These are phyloP conservation scores for Mycena albidolilacea DNA, from an alignment of 768 basidiomycete species.

Conservation along the genomic window DNA sequence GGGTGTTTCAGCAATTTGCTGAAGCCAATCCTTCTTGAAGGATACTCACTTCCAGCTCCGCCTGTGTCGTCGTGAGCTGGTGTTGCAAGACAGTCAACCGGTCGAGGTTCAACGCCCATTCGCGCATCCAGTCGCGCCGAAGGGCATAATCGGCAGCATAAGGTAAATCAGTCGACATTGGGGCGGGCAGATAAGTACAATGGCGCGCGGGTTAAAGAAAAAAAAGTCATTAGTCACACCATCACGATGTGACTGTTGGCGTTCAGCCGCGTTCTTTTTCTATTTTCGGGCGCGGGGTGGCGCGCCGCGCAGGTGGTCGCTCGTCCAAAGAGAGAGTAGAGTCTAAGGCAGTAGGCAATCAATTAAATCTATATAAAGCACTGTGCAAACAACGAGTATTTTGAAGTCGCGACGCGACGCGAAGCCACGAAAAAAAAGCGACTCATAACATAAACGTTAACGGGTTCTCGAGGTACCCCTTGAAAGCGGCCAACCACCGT, in stretches of 20 bases:
- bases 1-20: neutral
- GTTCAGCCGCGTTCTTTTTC: neutral
- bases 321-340: no score
- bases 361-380: constrained; percentile 35
- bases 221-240: neutral
- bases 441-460: constrained; percentile 94
- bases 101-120: constrained; percentile 6
- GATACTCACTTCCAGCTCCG: constrained; percentile 21
- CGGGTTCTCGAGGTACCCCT: constrained; percentile 96
- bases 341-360: neutral
- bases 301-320: no score
- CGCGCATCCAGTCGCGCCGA: neutral
- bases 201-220: neutral
- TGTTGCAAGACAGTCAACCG: neutral
- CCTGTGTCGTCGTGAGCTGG: neutral
- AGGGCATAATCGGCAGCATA: constrained; percentile 1
- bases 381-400: constrained; percentile 21
- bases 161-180: neutral
- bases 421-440: constrained; percentile 1
- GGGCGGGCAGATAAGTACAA: no score
- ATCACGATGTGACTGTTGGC: constrained; percentile 21
- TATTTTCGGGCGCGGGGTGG: no score
- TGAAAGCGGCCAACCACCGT: constrained; percentile 93
- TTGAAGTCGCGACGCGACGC: constrained; percentile 24
- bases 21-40: neutral